Evolutionary conservation across 805 yeast genomes (phyloP).

Genomic region (Yarrowia sp.): DNA sequence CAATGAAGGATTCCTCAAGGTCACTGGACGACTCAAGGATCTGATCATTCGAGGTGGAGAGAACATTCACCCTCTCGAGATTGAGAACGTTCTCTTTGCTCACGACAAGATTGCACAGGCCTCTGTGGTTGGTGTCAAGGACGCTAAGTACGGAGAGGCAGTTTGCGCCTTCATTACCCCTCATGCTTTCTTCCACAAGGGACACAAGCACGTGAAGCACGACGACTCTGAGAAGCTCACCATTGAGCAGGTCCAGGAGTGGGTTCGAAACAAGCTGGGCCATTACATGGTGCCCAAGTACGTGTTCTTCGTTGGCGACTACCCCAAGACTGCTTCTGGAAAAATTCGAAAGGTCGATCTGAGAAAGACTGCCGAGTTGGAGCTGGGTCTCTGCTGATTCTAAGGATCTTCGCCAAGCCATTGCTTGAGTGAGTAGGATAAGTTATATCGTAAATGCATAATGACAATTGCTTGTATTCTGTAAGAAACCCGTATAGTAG

Average conservation of each 20-base stretch:
- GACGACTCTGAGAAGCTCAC: constrained; percentile 39
- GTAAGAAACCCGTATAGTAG: no score
- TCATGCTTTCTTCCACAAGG: constrained; percentile 37
- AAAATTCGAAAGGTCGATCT: constrained; percentile 49
- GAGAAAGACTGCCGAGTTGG: constrained; percentile 41
- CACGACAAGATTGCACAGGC: constrained; percentile 47
- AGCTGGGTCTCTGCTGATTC: constrained; percentile 22
- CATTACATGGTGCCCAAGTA: constrained; percentile 48
- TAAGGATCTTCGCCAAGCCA: no score
- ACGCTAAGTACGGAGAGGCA: constrained; percentile 47
- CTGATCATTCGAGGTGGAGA: constrained; percentile 49
- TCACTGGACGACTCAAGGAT: constrained; percentile 49
- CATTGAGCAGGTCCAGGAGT: constrained; percentile 42
- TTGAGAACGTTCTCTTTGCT: constrained; percentile 46
- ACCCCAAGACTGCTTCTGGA: constrained; percentile 49
- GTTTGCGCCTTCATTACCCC: constrained; percentile 46
- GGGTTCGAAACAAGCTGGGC: constrained; percentile 44
- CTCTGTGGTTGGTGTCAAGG: constrained; percentile 48
- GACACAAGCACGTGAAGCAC: constrained; percentile 36
- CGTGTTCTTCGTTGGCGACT: constrained; percentile 44
- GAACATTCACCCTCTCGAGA: constrained; percentile 48
- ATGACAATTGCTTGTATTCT: background rate
- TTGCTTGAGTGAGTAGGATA: background rate
- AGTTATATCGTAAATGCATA: constrained; percentile 21
- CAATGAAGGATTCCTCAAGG: constrained; percentile 45